Evolutionary conservation across 305 asterid species (phyloP).

Genomic region (Salvia sclarea): DNA sequence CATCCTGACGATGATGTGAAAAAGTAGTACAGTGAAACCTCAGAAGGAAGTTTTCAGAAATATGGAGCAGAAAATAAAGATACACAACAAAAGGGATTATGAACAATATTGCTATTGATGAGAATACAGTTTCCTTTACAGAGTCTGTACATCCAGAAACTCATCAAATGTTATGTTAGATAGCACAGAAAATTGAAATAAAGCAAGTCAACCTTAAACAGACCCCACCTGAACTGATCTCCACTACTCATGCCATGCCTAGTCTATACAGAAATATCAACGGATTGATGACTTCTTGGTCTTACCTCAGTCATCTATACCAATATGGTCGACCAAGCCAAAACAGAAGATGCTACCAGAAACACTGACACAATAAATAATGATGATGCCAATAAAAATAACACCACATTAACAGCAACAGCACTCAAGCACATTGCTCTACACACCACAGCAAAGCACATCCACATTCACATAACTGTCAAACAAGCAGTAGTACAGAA

Average conservation of each 20-base stretch:
- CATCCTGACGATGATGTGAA: conserved; percentile 26
- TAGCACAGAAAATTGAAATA: not conserved
- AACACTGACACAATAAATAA: not conserved
- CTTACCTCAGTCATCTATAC: not conserved
- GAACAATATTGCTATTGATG: not conserved
- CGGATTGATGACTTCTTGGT: conserved; percentile 11
- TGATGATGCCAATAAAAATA: not conserved
- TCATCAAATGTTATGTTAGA: not conserved
- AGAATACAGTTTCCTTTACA: conserved; percentile 11
- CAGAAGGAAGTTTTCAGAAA: conserved; percentile 15
- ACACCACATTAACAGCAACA: conserved; percentile 9
- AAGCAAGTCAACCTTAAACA: conserved; percentile 1
- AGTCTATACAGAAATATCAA: conserved; percentile 8
- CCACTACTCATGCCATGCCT: conserved; percentile 15
- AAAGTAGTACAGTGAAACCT: conserved; percentile 19
- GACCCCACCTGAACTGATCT: conserved; percentile 1
- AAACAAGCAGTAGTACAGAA: conserved; percentile 17
- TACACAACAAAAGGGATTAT: conserved; percentile 4
- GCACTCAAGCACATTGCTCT: not conserved
- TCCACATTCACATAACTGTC: not conserved
- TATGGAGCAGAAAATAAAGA: conserved; percentile 12
- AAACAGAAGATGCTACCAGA: conserved; percentile 6
- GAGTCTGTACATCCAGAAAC: not conserved
- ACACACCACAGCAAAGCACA: conserved; percentile 11
- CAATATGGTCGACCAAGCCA: conserved; percentile 7